A percentile compares a stretch with the other conserved stretches of the same genome.
These are phyloP conservation scores for Pulicaria dysenterica DNA, from an alignment of 129 eudicot species.

Conservation along the genomic window DNA sequence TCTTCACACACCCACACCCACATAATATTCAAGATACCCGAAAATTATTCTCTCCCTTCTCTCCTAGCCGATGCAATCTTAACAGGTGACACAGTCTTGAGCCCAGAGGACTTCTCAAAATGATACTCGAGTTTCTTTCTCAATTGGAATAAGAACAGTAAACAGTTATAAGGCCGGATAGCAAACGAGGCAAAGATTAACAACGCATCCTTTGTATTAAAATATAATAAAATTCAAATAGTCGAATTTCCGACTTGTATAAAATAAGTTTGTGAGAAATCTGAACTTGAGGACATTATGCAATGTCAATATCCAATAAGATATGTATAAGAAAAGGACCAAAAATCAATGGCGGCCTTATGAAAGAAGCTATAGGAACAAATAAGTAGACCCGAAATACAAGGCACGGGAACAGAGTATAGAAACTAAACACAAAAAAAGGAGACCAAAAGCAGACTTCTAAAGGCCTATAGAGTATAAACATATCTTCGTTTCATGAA, in stretches of 20 bases:
- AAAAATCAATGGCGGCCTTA: conserved; percentile 22
- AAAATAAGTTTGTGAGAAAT: conserved; percentile 16
- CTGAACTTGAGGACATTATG: conserved; percentile 2
- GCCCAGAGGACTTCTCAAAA: not conserved
- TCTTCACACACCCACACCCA: no score
- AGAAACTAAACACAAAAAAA: conserved; percentile 15
- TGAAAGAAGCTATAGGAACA: conserved; percentile 14
- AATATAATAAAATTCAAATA: not conserved
- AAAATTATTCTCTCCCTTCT: not conserved
- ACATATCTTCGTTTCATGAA: not conserved
- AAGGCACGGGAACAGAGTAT: not conserved
- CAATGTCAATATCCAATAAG: conserved; percentile 5
- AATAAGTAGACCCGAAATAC: conserved; percentile 24
- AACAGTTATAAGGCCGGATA: not conserved
- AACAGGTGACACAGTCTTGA: not conserved
- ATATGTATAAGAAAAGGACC: conserved; percentile 28
- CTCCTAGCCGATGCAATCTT: not conserved
- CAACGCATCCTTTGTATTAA: not conserved
- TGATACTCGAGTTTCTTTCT: not conserved
- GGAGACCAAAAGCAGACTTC: conserved; percentile 13
- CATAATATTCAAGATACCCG: no score
- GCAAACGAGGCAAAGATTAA: not conserved
- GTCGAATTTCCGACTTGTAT: conserved; percentile 26
- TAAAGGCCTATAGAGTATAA: conserved; percentile 17
- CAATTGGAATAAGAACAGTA: not conserved